A percentile compares a stretch with the other conserved stretches of the same genome.
phyloP scores from a whole-genome alignment of 768 basidiomycete species.

The Lactarius hengduanensis region DNA sequence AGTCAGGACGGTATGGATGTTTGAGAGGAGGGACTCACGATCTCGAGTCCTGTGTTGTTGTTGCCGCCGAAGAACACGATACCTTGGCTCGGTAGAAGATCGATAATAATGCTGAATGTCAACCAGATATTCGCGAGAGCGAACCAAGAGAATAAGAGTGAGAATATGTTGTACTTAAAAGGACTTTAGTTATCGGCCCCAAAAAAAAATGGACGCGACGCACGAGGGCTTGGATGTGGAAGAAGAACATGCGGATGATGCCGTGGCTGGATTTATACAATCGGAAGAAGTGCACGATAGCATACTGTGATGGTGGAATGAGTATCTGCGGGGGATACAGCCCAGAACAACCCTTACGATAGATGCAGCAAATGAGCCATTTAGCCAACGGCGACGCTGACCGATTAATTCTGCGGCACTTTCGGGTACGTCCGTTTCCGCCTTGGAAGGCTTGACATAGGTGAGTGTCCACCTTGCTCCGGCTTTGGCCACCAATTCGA shows the following conservation, averaged over 20 bases:
- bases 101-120: conserved; percentile 94
- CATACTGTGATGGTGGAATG: conserved; percentile 53
- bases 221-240: conserved; percentile 90
- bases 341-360: conserved; percentile 54
- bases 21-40: conserved; percentile 49
- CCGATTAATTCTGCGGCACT: conserved; percentile 89
- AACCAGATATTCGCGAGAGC: conserved; percentile 90
- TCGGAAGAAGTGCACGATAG: conserved; percentile 89
- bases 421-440: conserved; percentile 96
- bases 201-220: conserved; percentile 33
- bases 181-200: conserved; percentile 11
- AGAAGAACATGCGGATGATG: conserved; percentile 92
- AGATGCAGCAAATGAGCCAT: conserved; percentile 93
- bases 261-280: conserved; percentile 87
- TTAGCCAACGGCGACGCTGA: conserved; percentile 94
- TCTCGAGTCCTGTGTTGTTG: conserved; percentile 31
- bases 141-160: conserved; percentile 90
- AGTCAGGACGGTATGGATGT: neutral
- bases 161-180: conserved; percentile 77
- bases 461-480: conserved; percentile 86
- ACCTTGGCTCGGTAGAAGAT: conserved; percentile 60
- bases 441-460: conserved; percentile 93
- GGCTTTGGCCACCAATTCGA: conserved; percentile 92
- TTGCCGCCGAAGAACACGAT: conserved; percentile 70
- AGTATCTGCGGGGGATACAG: neutral